These are phyloP conservation scores for Elongisporangium prolatum DNA, from an alignment of 352 stramenopile genomes.

Conservation along the genomic window DNA sequence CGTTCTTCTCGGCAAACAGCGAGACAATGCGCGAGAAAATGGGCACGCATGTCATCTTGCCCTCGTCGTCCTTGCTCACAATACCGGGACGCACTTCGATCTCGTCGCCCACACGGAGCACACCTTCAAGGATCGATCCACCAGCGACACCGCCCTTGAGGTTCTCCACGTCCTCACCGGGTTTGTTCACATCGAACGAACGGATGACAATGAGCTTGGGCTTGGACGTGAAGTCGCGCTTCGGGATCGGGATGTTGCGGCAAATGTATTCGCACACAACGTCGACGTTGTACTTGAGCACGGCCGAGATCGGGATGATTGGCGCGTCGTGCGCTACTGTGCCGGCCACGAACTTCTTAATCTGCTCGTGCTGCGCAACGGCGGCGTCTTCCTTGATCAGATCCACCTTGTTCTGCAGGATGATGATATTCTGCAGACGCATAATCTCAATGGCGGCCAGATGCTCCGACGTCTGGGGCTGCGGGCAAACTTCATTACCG, in stretches of 20 bases:
- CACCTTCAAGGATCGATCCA: constrained; percentile 95
- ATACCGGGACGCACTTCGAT: constrained; percentile 99
- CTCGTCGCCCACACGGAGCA: constrained; percentile 97
- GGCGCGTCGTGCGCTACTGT: constrained; percentile 95
- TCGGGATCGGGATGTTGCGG: constrained; percentile 98
- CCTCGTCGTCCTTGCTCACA: constrained; percentile 97
- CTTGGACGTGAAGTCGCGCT: constrained; percentile 96
- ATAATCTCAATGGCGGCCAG: constrained; percentile 99
- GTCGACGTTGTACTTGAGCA: constrained; percentile 99
- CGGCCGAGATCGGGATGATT: constrained; percentile 99
- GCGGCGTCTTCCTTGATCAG: constrained; percentile 99
- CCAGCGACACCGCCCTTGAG: constrained; percentile 92
- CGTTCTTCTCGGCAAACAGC: constrained; percentile 99
- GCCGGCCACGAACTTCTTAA: constrained; percentile 88
- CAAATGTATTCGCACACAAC: constrained; percentile 99
- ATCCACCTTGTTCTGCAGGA: constrained; percentile 99
- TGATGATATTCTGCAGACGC: constrained; percentile 99
- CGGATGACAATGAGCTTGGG: constrained; percentile 99
- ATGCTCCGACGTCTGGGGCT: constrained; percentile 99
- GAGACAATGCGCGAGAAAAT: constrained; percentile 95
- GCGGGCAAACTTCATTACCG: constrained; percentile 97
- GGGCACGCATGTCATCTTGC: constrained; percentile 92
- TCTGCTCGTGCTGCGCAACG: constrained; percentile 97
- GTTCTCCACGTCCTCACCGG: constrained; percentile 97
- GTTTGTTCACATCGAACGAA: constrained; percentile 99